A percentile compares a stretch with the other conserved stretches of the same genome.
These are phyloP conservation scores for Akebia trifoliata DNA, from an alignment of 164 flowering plant genomes.

Conservation along the genomic window DNA sequence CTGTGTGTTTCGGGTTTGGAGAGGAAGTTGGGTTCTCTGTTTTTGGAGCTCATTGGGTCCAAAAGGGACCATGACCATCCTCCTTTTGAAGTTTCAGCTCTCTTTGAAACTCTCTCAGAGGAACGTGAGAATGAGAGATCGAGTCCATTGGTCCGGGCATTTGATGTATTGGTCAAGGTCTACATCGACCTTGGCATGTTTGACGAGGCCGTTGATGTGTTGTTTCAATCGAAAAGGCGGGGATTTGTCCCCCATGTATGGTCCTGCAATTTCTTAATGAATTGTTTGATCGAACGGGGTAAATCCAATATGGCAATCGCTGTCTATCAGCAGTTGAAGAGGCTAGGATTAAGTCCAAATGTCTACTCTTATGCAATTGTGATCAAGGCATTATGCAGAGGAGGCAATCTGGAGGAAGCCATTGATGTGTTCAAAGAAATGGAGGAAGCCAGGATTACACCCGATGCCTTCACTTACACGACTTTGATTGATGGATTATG, in stretches of 20 bases:
- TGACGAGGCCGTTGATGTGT: constrained; percentile 50
- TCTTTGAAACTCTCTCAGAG: constrained; percentile 38
- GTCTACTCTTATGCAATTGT: constrained; percentile 51
- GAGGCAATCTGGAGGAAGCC: constrained; percentile 46
- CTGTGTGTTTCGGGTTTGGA: constrained; percentile 41
- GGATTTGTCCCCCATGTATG: constrained; percentile 40
- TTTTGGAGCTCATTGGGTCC: constrained; percentile 43
- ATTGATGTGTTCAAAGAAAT: constrained; percentile 39
- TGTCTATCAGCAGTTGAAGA: constrained; percentile 43
- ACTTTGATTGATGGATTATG: constrained; percentile 63
- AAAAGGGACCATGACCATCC: constrained; percentile 16
- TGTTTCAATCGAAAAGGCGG: constrained; percentile 28
- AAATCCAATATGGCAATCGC: constrained; percentile 37
- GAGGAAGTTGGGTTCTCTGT: constrained; percentile 39
- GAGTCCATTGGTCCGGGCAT: constrained; percentile 20
- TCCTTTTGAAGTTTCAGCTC: constrained; percentile 32
- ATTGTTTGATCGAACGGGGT: constrained; percentile 41
- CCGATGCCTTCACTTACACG: constrained; percentile 37
- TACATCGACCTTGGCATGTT: constrained; percentile 47
- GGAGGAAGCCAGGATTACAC: constrained; percentile 41
- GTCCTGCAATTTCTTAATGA: constrained; percentile 59
- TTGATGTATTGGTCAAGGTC: constrained; percentile 49
- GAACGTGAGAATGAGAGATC: constrained; percentile 13
- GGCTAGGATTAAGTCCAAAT: constrained; percentile 48
- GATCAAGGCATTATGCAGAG: constrained; percentile 52